Conservation (phyloP, 305 asterid genomes). For the Fraxinus sp. region DNA sequence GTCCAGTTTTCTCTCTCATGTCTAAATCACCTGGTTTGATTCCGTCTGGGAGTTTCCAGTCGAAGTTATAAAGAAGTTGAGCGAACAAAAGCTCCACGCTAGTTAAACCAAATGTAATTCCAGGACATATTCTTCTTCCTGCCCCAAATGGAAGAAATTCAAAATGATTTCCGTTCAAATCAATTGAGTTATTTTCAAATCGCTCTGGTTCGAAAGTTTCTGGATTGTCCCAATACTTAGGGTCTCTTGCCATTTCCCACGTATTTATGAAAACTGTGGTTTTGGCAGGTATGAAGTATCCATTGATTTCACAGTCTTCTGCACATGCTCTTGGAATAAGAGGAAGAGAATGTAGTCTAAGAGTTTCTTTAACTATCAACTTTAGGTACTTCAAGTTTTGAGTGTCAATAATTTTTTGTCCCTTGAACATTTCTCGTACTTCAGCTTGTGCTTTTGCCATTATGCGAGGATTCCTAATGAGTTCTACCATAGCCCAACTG, state of each 20-base stretch:
- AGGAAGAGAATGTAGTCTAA: constrained; percentile 44
- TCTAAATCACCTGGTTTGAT: not conserved
- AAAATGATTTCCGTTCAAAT: constrained; percentile 30
- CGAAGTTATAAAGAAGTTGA: constrained; percentile 18
- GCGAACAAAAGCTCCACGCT: constrained; percentile 7
- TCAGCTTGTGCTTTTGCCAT: constrained; percentile 42
- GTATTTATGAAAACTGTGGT: constrained; percentile 32
- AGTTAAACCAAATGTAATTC: constrained; percentile 25
- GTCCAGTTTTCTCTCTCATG: constrained; percentile 15
- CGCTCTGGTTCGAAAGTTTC: constrained; percentile 34
- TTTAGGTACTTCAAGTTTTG: constrained; percentile 32
- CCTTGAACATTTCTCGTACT: constrained; percentile 26
- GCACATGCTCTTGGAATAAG: constrained; percentile 34
- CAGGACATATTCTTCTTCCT: constrained; percentile 50
- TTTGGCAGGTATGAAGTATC: constrained; percentile 27
- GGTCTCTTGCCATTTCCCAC: constrained; percentile 36
- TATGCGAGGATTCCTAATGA: constrained; percentile 32
- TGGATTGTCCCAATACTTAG: constrained; percentile 29
- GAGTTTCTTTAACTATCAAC: constrained; percentile 31
- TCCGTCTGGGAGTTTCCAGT: constrained; percentile 28
- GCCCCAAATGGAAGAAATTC: constrained; percentile 30
- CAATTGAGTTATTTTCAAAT: constrained; percentile 24
- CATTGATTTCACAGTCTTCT: constrained; percentile 23
- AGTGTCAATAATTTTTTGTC: constrained; percentile 14
- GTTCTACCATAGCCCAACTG: constrained; percentile 43